phyloP scores from a whole-genome alignment of 2,329 filamentous ascomycete genomes.

The Stachybotrys echinatus region DNA sequence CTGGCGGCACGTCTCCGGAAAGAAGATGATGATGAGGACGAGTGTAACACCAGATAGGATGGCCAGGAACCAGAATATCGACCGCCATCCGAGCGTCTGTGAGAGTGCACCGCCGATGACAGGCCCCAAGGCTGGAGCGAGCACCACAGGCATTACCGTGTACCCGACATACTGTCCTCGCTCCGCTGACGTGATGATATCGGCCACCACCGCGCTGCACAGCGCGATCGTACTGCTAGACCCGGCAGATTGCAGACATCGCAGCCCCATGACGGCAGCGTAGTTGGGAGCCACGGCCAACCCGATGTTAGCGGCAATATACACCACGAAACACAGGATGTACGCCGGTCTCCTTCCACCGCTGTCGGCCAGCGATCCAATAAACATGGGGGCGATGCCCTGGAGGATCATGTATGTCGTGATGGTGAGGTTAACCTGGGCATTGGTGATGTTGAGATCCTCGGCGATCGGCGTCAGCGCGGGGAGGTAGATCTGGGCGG shows the following conservation, averaged over 20 bases:
- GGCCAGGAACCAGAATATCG: constrained; percentile 58
- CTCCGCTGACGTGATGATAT: constrained; percentile 57
- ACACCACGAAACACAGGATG: constrained; percentile 46
- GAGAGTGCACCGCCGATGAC: constrained; percentile 54
- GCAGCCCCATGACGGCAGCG: constrained; percentile 43
- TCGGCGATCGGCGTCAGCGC: constrained; percentile 42
- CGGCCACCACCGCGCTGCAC: constrained; percentile 53
- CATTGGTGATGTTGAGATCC: constrained; percentile 36
- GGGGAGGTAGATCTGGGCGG: constrained; percentile 49
- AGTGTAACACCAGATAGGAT: constrained; percentile 38
- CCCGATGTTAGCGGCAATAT: constrained; percentile 48
- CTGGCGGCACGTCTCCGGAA: constrained; percentile 47
- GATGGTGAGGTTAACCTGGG: constrained; percentile 44
- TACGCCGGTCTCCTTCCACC: constrained; percentile 50
- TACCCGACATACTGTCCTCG: constrained; percentile 55
- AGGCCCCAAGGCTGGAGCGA: constrained; percentile 47
- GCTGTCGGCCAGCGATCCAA: constrained; percentile 50
- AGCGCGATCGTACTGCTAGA: constrained; percentile 56
- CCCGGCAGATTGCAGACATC: constrained; percentile 53
- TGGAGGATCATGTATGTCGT: constrained; percentile 57
- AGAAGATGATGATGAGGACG: constrained; percentile 37
- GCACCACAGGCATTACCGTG: constrained; percentile 39
- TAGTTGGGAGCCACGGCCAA: constrained; percentile 45
- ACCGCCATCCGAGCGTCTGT: constrained; percentile 52
- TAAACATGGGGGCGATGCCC: constrained; percentile 51